These are phyloP conservation scores for Trichophyton simii DNA, from an alignment of 2,329 filamentous ascomycete genomes.

Conservation along the genomic window DNA sequence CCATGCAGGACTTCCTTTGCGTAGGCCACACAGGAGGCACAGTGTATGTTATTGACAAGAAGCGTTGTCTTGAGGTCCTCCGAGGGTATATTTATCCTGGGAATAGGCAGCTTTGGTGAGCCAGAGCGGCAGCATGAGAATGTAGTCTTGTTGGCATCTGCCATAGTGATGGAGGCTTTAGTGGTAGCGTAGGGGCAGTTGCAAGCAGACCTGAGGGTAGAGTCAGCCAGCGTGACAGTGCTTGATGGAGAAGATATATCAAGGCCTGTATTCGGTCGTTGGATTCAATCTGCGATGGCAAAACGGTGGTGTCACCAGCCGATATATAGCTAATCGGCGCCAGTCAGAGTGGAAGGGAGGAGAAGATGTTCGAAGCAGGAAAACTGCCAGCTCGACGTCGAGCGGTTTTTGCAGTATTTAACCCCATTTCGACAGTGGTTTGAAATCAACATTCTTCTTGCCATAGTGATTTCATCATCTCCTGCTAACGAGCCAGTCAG, in stretches of 20 bases:
- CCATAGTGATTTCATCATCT: too few relatives aligned
- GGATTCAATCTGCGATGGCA: background rate
- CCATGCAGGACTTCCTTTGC: conserved; percentile 33
- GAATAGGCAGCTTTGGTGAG: background rate
- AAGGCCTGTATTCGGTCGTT: background rate
- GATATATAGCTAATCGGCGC: background rate
- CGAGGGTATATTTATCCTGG: background rate
- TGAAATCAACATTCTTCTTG: background rate
- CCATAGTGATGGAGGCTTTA: background rate
- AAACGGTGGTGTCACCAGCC: background rate
- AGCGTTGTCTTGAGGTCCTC: conserved; percentile 23
- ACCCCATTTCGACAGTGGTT: background rate
- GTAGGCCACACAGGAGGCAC: conserved; percentile 36
- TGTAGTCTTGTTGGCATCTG: background rate
- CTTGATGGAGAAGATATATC: background rate
- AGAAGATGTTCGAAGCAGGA: background rate
- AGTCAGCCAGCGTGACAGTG: background rate
- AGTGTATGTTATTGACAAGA: conserved; percentile 38
- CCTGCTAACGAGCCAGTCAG: too few relatives aligned
- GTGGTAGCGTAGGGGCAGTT: background rate
- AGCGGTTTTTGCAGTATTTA: background rate
- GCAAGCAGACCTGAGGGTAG: background rate
- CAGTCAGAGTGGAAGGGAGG: background rate
- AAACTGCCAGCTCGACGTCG: background rate
- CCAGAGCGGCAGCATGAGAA: background rate